Conservation (phyloP, 2,329 filamentous ascomycete genomes). For the Penicillium expansum region DNA sequence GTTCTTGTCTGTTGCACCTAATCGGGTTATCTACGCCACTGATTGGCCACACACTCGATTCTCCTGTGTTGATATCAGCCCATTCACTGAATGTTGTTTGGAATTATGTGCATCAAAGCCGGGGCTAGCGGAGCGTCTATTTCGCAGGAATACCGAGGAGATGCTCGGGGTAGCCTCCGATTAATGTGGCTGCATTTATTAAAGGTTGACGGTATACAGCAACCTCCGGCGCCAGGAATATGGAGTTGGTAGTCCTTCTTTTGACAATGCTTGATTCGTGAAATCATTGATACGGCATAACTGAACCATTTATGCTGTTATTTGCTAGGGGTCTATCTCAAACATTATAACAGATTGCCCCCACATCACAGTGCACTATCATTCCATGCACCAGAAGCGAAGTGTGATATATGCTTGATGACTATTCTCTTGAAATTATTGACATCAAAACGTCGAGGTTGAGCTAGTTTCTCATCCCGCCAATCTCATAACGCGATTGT, state of each 20-base stretch:
- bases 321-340: background rate
- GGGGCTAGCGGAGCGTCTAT: constrained; percentile 50
- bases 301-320: background rate
- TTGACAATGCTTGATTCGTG: background rate
- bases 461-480: background rate
- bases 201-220: constrained; percentile 5
- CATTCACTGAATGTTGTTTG: constrained; percentile 55
- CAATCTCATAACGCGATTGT: background rate
- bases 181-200: constrained; percentile 1
- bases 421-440: constrained; percentile 12
- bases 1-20: constrained; percentile 46
- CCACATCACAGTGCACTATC: background rate
- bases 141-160: constrained; percentile 56
- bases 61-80: constrained; percentile 55
- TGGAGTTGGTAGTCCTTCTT: constrained; percentile 5
- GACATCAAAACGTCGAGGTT: constrained; percentile 9
- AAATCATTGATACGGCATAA: background rate
- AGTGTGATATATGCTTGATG: constrained; percentile 8
- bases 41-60: constrained; percentile 66
- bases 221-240: constrained; percentile 5
- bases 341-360: background rate
- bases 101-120: constrained; percentile 52
- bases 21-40: constrained; percentile 57
- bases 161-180: constrained; percentile 42
- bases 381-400: background rate